Conservation (phyloP, 2,329 filamentous ascomycete species). For the Metarhizium album region DNA sequence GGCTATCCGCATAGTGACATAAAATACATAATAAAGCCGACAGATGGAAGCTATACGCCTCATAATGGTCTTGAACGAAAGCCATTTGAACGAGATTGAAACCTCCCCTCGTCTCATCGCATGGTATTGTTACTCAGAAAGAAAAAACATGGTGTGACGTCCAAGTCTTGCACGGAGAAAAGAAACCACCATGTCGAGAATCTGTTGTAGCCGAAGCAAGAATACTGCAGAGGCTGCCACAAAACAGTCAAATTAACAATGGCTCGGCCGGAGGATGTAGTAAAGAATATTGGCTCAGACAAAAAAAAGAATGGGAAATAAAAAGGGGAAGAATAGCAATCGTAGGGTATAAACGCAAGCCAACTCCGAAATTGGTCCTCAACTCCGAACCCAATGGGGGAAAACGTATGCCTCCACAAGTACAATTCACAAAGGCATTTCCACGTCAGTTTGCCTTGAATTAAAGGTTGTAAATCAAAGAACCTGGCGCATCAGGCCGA, state of each 20-base stretch:
- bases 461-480: neutral
- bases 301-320: neutral
- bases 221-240: too few species aligned
- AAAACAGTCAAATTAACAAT: too few species aligned
- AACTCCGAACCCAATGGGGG: conserved; percentile 7
- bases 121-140: neutral
- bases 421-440: neutral
- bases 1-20: conserved; percentile 1
- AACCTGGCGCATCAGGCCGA: conserved; percentile 12
- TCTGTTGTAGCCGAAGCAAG: neutral
- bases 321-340: conserved; percentile 3
- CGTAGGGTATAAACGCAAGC: conserved; percentile 8
- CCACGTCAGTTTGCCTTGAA: neutral
- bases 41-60: conserved; percentile 1
- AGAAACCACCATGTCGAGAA: neutral
- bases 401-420: neutral
- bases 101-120: neutral
- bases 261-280: neutral
- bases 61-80: neutral
- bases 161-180: neutral
- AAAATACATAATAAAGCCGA: conserved; percentile 1
- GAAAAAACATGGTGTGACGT: neutral
- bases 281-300: neutral
- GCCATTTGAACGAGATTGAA: neutral
- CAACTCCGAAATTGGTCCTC: conserved; percentile 7